Conservation (phyloP, 1,284 basidiomycete genomes). For the Peniophora sp. region DNA sequence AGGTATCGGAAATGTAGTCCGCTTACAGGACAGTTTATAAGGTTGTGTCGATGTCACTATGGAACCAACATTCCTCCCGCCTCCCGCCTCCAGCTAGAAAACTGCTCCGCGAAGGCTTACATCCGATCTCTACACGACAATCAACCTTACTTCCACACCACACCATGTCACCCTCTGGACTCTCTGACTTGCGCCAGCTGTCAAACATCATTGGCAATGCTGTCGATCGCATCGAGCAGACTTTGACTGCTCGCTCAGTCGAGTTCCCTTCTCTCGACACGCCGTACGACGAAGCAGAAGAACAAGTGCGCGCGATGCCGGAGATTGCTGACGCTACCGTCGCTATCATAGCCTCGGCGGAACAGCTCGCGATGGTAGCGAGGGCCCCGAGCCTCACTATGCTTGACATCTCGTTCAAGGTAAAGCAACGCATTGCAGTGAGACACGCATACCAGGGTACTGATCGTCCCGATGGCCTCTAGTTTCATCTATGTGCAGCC, state of each 20-base stretch:
- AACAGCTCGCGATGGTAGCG: conserved; percentile 27
- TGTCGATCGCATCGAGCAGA: neutral
- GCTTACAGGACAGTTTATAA: no score
- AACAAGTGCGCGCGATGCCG: conserved; percentile 21
- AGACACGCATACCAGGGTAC: no score
- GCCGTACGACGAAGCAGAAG: conserved; percentile 11
- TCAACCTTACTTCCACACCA: no score
- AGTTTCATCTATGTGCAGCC: neutral
- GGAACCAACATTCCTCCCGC: no score
- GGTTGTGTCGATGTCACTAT: no score
- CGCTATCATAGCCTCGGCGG: conserved; percentile 26
- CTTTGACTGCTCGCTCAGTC: neutral
- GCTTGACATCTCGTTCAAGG: neutral
- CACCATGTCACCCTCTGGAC: neutral
- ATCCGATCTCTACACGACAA: no score
- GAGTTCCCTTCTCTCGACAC: neutral
- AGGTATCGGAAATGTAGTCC: no score
- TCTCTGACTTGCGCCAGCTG: conserved; percentile 4
- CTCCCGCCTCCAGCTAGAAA: no score
- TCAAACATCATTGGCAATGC: neutral
- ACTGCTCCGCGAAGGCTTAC: no score
- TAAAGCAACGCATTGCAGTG: no score
- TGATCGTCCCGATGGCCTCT: no score
- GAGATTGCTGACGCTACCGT: conserved; percentile 22
- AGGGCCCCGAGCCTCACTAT: conserved; percentile 17